Evolutionary conservation across 2,329 filamentous ascomycete species (phyloP), one percentile per base, ranked within the genome.

Genomic region (Aspergillus viridinutans): DNA sequence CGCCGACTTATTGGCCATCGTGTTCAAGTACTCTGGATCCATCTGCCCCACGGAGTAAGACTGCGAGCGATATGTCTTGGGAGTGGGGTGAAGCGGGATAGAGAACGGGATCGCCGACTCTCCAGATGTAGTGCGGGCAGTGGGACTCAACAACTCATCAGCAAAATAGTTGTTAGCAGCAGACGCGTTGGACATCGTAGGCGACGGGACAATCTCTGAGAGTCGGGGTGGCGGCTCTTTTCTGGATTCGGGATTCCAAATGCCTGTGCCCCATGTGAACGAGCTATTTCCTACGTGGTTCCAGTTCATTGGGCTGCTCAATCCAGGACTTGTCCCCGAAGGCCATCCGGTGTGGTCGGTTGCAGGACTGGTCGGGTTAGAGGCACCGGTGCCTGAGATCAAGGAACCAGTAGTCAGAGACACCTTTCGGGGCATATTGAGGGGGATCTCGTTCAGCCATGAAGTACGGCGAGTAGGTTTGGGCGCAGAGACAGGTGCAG

Each of bases 41-140:
- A 92, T 80, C 71, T 97, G 92, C 4, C 92, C 92, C 50, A 96
- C 93, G 0, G 93, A 97, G 74, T 97, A 97, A 4, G 94, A 97
- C 73, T 97, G 91, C 5, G 94, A 99, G 47, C 94, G 87, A 67
- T 96, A 94, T 1, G 90, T 92, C 74, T 97, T 97, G 1, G 90
- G 90, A 0, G 90, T 94, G 0, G 93, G 92, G 61, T 96, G 90
- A 21, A 96, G 80, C 3, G 92, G 92, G 63, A 96, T 95, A 6
- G 90, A 83, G 67, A 96, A 96, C 1, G 91, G 90, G 54, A 96
- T 89, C 6, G 78, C 70, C 8, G 79, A 74, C 61, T 93, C 82
- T 32, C 75, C 77, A 57, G 77, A 67, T 58, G 76, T 69, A 53
- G 77, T 71, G 58, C 74, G 72, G 56, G 75, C 70, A 12, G 76